Evolutionary conservation across 306 rosid species (phyloP).

Genomic region (Dryas octopetala): DNA sequence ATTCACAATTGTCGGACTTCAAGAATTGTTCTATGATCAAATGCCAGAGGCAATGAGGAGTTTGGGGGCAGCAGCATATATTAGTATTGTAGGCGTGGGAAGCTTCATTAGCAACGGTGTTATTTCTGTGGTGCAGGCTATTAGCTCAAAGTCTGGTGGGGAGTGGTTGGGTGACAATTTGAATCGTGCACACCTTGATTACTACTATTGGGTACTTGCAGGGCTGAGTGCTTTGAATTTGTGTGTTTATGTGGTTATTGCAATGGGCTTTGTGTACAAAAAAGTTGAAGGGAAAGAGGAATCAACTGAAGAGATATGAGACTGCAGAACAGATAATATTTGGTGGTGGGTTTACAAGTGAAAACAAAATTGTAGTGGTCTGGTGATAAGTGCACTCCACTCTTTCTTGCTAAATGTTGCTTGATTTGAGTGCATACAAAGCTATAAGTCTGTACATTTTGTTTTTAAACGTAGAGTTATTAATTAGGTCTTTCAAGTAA

Average conservation of each 20-base stretch:
- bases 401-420: no score
- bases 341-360: no score
- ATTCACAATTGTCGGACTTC: constrained; percentile 65
- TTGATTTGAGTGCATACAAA: no score
- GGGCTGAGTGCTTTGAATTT: constrained; percentile 55
- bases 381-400: no score
- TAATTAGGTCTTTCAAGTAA: no score
- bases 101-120: constrained; percentile 48
- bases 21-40: constrained; percentile 72
- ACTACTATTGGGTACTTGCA: constrained; percentile 68
- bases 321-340: no score
- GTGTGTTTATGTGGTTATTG: constrained; percentile 44
- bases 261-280: constrained; percentile 56
- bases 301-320: background rate
- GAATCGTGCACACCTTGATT: constrained; percentile 61
- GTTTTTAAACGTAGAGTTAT: no score
- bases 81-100: constrained; percentile 66
- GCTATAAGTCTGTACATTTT: no score
- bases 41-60: constrained; percentile 71
- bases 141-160: constrained; percentile 31
- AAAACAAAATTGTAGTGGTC: no score
- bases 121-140: constrained; percentile 38
- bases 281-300: constrained; percentile 33
- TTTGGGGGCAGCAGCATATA: constrained; percentile 75
- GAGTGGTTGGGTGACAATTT: constrained; percentile 66